Percentiles rank a stretch among this genome's conserved stretches.
Conservation (phyloP, 2,329 filamentous ascomycete species). For the Chaetothyriales sp. region DNA sequence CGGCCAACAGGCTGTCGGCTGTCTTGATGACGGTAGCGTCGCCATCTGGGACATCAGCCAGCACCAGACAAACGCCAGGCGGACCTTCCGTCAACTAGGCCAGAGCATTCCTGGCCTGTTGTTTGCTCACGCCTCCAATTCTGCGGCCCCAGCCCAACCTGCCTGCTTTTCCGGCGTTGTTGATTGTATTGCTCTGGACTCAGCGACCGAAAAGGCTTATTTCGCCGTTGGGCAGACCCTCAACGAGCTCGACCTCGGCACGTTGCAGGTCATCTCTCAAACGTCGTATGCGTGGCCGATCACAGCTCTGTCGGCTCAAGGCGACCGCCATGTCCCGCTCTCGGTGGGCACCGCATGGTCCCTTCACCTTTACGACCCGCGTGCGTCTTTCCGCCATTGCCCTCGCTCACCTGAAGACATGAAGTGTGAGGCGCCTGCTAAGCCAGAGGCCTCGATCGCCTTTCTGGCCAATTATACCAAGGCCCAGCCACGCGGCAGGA, state of each 20-base stretch:
- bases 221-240: constrained; percentile 65
- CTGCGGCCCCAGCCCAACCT: constrained; percentile 21
- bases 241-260: constrained; percentile 67
- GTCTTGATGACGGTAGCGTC: constrained; percentile 75
- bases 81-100: constrained; percentile 48
- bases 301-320: constrained; percentile 58
- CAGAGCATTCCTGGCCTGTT: constrained; percentile 53
- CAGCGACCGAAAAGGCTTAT: constrained; percentile 50
- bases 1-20: constrained; percentile 31
- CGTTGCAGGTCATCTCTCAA: constrained; percentile 52
- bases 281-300: constrained; percentile 68
- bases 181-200: constrained; percentile 72
- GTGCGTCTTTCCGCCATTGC: constrained; percentile 26
- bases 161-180: constrained; percentile 39
- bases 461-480: constrained; percentile 9
- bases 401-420: background rate
- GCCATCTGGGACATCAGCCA: constrained; percentile 64
- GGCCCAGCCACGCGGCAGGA: background rate
- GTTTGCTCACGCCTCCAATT: constrained; percentile 26
- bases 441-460: constrained; percentile 3
- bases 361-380: constrained; percentile 67
- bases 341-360: constrained; percentile 72
- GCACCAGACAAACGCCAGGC: constrained; percentile 31
- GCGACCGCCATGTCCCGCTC: constrained; percentile 51
- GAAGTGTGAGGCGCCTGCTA: background rate